Percentiles rank a stretch among this genome's conserved stretches.
phyloP scores from a whole-genome alignment of 352 stramenopile species.

The Phytopythium litorale region DNA sequence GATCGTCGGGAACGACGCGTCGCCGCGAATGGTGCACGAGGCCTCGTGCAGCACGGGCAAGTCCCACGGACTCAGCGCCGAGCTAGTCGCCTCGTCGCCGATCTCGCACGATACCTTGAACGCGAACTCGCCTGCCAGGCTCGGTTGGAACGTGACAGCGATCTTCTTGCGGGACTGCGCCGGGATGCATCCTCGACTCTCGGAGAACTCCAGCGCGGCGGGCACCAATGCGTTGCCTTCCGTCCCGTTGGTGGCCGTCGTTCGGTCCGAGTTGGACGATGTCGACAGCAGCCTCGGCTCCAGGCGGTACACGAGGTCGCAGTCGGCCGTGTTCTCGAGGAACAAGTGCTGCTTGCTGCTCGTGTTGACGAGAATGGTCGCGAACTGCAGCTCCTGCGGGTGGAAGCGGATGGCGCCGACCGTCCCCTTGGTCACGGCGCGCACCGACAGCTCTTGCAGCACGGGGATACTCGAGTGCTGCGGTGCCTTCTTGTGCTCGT shows the following conservation, averaged over 20 bases:
- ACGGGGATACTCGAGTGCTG: constrained; percentile 22
- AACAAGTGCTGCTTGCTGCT: constrained; percentile 53
- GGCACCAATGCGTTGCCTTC: background rate
- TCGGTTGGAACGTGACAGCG: constrained; percentile 70
- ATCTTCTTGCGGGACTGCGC: constrained; percentile 77
- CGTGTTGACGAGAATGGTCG: constrained; percentile 85
- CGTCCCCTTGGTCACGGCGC: constrained; percentile 69
- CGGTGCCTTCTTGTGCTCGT: constrained; percentile 18
- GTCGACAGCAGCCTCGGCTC: background rate
- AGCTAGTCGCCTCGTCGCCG: constrained; percentile 13
- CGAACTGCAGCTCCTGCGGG: constrained; percentile 58
- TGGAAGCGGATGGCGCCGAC: constrained; percentile 78
- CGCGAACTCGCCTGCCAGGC: constrained; percentile 55
- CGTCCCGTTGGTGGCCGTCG: constrained; percentile 2
- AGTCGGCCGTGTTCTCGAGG: constrained; percentile 79
- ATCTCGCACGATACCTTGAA: constrained; percentile 70
- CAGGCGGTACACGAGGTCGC: constrained; percentile 55
- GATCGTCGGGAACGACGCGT: constrained; percentile 86
- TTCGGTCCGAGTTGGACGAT: background rate
- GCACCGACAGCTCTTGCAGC: constrained; percentile 59
- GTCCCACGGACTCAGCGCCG: constrained; percentile 20
- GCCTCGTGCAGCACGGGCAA: constrained; percentile 22
- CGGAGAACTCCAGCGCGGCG: constrained; percentile 48
- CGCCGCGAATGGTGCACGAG: constrained; percentile 47
- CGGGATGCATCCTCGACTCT: constrained; percentile 58